Conservation (phyloP, 805 yeast genomes). For the Deakozyma indianensis region DNA sequence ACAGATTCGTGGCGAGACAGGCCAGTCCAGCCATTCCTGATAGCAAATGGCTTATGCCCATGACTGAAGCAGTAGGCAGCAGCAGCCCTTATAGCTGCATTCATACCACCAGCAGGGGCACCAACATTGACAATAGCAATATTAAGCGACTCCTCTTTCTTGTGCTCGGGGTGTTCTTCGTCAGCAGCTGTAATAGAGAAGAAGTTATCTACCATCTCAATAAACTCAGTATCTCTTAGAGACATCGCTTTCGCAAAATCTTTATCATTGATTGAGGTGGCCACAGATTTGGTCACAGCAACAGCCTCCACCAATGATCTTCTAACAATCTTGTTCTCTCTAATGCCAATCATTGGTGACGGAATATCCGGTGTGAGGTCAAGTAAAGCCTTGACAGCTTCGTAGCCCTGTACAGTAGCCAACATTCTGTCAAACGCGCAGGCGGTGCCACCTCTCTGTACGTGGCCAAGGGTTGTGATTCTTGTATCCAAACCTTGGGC, state of each 20-base stretch:
- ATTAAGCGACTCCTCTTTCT: conserved; percentile 46
- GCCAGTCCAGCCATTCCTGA: conserved; percentile 89
- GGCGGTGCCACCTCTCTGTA: conserved; percentile 97
- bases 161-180: conserved; percentile 45
- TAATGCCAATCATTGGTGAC: conserved; percentile 84
- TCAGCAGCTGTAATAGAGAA: conserved; percentile 54
- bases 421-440: conserved; percentile 85
- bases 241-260: conserved; percentile 80
- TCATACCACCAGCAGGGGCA: conserved; percentile 96
- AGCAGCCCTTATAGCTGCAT: conserved; percentile 83
- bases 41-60: conserved; percentile 85
- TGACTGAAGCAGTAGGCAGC: conserved; percentile 75
- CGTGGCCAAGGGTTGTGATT: conserved; percentile 91
- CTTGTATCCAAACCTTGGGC: conserved; percentile 86
- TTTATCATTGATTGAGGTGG: conserved; percentile 63
- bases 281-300: conserved; percentile 73
- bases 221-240: conserved; percentile 77
- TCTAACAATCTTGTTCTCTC: conserved; percentile 76
- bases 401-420: conserved; percentile 95
- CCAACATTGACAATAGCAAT: conserved; percentile 87
- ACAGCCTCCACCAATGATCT: conserved; percentile 86
- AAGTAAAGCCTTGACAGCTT: conserved; percentile 87
- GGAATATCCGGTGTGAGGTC: conserved; percentile 82
- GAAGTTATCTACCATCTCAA: conserved; percentile 65
- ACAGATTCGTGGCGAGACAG: conserved; percentile 81